phyloP scores from a whole-genome alignment of 192 early-diverging fungal genomes.

The Spizellomyces punctatus region DNA sequence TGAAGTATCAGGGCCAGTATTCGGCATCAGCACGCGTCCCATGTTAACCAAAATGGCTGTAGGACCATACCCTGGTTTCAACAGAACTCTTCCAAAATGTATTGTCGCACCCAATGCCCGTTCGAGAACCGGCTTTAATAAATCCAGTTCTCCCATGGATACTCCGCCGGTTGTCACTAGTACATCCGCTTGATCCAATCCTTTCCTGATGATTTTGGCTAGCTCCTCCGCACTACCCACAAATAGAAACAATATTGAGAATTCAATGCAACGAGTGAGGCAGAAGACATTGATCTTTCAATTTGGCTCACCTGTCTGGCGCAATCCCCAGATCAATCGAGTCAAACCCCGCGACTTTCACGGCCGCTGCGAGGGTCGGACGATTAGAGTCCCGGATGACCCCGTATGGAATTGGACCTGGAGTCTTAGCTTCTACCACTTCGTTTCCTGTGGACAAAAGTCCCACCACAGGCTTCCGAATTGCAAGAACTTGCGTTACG shows the following conservation, averaged over 20 bases:
- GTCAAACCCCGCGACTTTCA: constrained; percentile 62
- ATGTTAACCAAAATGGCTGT: neutral
- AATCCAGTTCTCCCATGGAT: constrained; percentile 97
- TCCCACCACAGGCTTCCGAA: constrained; percentile 63
- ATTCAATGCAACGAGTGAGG: neutral
- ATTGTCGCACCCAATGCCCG: constrained; percentile 74
- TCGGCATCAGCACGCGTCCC: neutral
- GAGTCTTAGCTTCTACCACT: constrained; percentile 52
- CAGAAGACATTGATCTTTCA: neutral
- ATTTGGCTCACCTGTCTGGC: constrained; percentile 56
- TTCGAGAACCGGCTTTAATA: constrained; percentile 85
- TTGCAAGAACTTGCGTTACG: constrained; percentile 46
- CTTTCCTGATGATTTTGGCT: constrained; percentile 34
- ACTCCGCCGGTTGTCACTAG: constrained; percentile 93
- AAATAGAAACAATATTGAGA: neutral
- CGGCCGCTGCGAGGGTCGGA: constrained; percentile 70
- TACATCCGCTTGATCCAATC: constrained; percentile 66
- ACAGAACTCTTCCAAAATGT: constrained; percentile 85
- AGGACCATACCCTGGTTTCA: constrained; percentile 82
- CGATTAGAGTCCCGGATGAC: constrained; percentile 86
- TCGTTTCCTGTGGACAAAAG: constrained; percentile 93
- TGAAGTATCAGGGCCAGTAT: constrained; percentile 22
- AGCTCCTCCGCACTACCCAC: constrained; percentile 56
- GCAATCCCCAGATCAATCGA: constrained; percentile 76
- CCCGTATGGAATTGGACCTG: constrained; percentile 50